These are phyloP conservation scores for Kodamaea anthophila DNA, from an alignment of 1,139 yeast species.

Conservation along the genomic window DNA sequence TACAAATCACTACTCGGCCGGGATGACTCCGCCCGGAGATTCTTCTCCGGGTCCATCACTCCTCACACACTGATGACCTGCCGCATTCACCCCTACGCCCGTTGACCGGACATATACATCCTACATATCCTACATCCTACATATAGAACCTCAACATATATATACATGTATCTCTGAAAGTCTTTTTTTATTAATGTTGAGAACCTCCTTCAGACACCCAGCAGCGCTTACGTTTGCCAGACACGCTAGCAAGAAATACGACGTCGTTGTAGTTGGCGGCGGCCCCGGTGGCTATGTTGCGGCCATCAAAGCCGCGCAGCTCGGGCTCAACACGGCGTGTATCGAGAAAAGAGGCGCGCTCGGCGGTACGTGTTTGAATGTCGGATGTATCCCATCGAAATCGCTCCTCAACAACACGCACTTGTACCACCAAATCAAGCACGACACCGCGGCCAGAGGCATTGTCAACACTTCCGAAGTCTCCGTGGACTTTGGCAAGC, in stretches of 20 bases:
- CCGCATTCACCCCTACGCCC: too few relatives aligned
- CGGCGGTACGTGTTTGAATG: conserved; percentile 98
- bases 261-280: conserved; percentile 93
- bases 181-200: conserved; percentile 10
- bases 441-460: conserved; percentile 84
- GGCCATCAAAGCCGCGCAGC: conserved; percentile 97
- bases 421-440: conserved; percentile 79
- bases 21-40: too few relatives aligned
- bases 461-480: conserved; percentile 76
- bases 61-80: too few relatives aligned
- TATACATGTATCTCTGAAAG: too few relatives aligned
- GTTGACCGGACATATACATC: too few relatives aligned
- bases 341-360: conserved; percentile 91
- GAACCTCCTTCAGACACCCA: conserved; percentile 12
- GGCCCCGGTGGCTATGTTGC: conserved; percentile 99
- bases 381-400: conserved; percentile 98
- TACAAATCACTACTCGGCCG: too few relatives aligned
- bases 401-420: conserved; percentile 93
- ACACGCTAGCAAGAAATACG: conserved; percentile 54
- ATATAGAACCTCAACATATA: too few relatives aligned
- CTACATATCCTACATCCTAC: too few relatives aligned
- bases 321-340: conserved; percentile 92
- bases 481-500: conserved; percentile 63
- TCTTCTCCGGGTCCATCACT: too few relatives aligned
- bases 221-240: conserved; percentile 27